A percentile compares a stretch with the other conserved stretches of the same genome.
Conservation (phyloP, 768 basidiomycete genomes). For the Mycena chlorophos region DNA sequence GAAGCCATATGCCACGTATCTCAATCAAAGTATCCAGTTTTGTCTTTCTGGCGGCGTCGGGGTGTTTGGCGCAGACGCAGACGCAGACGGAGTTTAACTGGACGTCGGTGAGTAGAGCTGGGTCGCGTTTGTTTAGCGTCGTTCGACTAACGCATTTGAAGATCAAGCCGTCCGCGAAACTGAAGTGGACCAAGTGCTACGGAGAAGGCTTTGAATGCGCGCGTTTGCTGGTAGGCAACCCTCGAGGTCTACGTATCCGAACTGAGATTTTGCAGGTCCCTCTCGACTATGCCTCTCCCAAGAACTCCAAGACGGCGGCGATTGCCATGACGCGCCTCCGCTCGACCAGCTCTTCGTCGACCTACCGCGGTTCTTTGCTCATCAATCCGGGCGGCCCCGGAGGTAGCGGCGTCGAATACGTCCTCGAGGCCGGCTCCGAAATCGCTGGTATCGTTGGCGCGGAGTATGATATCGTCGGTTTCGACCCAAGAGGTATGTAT, state of each 20-base stretch:
- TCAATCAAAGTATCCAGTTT: no score
- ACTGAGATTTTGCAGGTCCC: background rate
- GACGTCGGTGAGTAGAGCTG: no score
- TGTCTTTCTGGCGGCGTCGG: no score
- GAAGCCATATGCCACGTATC: no score
- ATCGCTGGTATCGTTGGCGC: constrained; percentile 2
- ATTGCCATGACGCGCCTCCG: constrained; percentile 6
- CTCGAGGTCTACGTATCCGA: background rate
- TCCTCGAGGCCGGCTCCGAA: background rate
- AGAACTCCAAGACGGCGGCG: background rate
- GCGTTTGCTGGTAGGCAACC: background rate
- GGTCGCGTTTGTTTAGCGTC: no score
- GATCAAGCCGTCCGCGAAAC: background rate
- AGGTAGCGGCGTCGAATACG: constrained; percentile 2
- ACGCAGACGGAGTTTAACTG: no score
- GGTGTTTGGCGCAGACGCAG: no score
- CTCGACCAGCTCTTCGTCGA: background rate
- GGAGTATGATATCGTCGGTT: constrained; percentile 9
- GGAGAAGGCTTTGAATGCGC: background rate
- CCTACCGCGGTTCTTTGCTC: constrained; percentile 12
- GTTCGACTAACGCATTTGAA: no score
- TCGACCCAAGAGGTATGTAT: constrained; percentile 12
- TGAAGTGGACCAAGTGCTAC: background rate
- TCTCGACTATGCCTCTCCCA: constrained; percentile 1
- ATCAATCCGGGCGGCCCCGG: constrained; percentile 14